phyloP scores from a whole-genome alignment of 345 rosid species.

The Salix exigua region DNA sequence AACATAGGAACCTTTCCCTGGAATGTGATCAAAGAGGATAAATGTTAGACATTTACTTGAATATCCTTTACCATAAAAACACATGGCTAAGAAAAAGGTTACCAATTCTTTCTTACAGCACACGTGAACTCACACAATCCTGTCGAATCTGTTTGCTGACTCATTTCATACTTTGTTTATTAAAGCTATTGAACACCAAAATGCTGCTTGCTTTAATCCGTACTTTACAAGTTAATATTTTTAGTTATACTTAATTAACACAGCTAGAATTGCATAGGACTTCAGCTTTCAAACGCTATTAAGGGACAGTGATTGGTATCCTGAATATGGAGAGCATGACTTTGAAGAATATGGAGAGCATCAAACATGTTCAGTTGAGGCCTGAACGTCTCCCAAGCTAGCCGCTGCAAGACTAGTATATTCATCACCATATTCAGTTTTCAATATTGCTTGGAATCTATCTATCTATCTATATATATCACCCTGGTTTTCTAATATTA shows the following conservation, averaged over 20 bases:
- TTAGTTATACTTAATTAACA: neutral
- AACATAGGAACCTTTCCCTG: conserved; percentile 32
- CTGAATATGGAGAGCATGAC: neutral
- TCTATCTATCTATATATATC: neutral
- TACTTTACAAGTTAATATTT: neutral
- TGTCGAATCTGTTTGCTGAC: neutral
- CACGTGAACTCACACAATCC: neutral
- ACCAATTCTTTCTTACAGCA: neutral
- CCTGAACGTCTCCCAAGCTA: neutral
- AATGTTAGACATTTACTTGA: neutral
- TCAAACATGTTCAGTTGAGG: neutral
- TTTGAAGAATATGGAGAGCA: neutral
- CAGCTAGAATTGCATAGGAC: neutral
- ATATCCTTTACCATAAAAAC: neutral
- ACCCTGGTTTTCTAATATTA: neutral
- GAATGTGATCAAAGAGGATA: neutral
- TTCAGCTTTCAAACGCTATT: neutral
- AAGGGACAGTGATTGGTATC: neutral
- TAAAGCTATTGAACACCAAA: neutral
- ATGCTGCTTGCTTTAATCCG: neutral
- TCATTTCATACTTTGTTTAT: neutral
- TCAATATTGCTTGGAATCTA: neutral
- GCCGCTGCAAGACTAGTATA: neutral
- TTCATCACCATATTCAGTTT: neutral
- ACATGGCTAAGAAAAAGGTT: neutral